These are phyloP conservation scores for Zostera marina DNA, from an alignment of 116 monocot genomes.

Conservation along the genomic window DNA sequence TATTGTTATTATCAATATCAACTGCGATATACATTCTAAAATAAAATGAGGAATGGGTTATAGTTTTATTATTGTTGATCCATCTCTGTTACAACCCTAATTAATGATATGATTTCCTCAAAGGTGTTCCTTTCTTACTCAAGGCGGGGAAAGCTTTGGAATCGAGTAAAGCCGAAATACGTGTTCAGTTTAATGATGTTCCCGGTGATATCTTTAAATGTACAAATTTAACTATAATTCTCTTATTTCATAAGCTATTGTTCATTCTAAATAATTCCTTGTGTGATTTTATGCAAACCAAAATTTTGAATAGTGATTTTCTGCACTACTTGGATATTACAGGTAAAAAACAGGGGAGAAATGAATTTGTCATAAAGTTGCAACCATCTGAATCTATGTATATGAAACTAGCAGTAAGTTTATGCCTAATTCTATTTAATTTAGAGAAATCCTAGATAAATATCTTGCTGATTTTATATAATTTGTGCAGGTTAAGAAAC, in stretches of 20 bases:
- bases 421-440: background rate
- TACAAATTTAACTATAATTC: slow-evolving; percentile 14
- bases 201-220: slow-evolving; percentile 92
- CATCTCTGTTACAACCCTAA: background rate
- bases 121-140: slow-evolving; percentile 93
- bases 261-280: background rate
- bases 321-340: background rate
- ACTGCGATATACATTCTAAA: no score
- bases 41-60: no score
- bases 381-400: slow-evolving; percentile 98
- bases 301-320: background rate
- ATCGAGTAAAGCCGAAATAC: slow-evolving; percentile 88
- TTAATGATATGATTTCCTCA: background rate
- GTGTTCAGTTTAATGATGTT: slow-evolving; percentile 96
- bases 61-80: no score
- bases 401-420: slow-evolving; percentile 86
- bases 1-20: background rate
- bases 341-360: slow-evolving; percentile 95
- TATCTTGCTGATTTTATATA: background rate
- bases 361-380: slow-evolving; percentile 94
- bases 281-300: background rate
- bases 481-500: slow-evolving; percentile 79
- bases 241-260: background rate
- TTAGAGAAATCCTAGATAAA: no score
- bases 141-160: slow-evolving; percentile 96